Evolutionary conservation across 1,139 yeast genomes (phyloP).

Genomic region (Hansenula sp.): DNA sequence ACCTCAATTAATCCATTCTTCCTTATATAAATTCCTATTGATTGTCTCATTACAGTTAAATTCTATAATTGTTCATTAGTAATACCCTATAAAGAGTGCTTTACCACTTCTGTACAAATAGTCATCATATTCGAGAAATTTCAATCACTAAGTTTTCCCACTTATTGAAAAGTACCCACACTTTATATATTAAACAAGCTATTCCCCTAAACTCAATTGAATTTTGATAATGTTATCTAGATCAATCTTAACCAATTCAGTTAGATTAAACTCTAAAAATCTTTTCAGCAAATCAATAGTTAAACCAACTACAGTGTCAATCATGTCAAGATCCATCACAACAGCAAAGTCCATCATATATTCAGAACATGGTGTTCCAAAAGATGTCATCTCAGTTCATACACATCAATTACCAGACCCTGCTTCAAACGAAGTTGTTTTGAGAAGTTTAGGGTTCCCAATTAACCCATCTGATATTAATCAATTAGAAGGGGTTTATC

Average conservation of each 20-base stretch:
- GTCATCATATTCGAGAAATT: too few species aligned
- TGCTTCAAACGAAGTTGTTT: conserved; percentile 31
- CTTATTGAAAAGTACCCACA: too few species aligned
- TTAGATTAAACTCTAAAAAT: neutral
- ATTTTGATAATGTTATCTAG: neutral
- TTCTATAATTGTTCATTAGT: too few species aligned
- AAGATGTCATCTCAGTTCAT: conserved; percentile 50
- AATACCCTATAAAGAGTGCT: too few species aligned
- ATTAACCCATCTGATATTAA: conserved; percentile 90
- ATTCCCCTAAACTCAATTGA: too few species aligned
- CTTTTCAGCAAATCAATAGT: neutral
- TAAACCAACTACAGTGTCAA: neutral
- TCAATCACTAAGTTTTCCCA: too few species aligned
- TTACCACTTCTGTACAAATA: too few species aligned
- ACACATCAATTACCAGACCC: conserved; percentile 46
- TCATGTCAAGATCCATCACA: conserved; percentile 11
- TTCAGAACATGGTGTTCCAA: conserved; percentile 56
- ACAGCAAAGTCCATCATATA: conserved; percentile 58
- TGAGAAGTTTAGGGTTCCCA: conserved; percentile 69
- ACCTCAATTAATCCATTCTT: too few species aligned
- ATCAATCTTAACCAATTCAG: neutral
- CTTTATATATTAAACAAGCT: too few species aligned
- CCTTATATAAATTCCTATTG: too few species aligned
- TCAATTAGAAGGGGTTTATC: conserved; percentile 91
- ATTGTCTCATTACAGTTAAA: too few species aligned